Percentiles rank a stretch among this genome's conserved stretches.
These are phyloP conservation scores for Aphanomyces invadans DNA, from an alignment of 352 stramenopile species.

Conservation along the genomic window DNA sequence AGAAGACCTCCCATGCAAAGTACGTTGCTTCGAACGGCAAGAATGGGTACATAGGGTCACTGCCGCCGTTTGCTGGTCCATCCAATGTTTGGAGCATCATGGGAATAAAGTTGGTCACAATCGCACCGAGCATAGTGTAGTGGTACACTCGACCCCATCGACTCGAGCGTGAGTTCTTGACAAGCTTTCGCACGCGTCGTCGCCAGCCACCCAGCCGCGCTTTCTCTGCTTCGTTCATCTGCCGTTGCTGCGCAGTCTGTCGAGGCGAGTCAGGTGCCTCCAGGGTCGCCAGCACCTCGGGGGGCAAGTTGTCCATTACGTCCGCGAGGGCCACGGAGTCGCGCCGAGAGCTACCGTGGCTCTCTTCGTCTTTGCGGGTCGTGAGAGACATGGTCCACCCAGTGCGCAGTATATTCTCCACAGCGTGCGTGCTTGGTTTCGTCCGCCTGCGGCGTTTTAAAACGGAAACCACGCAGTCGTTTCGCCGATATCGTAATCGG, in stretches of 20 bases:
- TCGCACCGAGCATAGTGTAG: slow-evolving; percentile 19
- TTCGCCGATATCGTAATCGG: too few species aligned
- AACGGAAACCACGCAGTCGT: too few species aligned
- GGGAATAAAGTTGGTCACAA: slow-evolving; percentile 19
- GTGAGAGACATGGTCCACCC: too few species aligned
- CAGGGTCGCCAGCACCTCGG: not conserved
- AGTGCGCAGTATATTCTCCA: too few species aligned
- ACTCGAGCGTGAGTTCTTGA: not conserved
- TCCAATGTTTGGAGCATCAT: slow-evolving; percentile 29
- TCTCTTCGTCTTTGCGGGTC: too few species aligned
- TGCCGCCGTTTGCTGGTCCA: slow-evolving; percentile 40
- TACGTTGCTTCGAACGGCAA: slow-evolving; percentile 37
- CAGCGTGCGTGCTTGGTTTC: too few species aligned
- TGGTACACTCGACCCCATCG: not conserved
- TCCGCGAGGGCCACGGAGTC: not conserved
- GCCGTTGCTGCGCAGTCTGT: not conserved
- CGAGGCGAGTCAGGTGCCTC: too few species aligned
- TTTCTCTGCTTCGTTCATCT: not conserved
- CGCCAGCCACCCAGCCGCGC: not conserved
- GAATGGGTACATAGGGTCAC: slow-evolving; percentile 51
- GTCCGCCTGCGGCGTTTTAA: too few species aligned
- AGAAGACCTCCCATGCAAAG: slow-evolving; percentile 32
- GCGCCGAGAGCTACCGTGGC: not conserved
- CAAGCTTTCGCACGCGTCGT: not conserved
- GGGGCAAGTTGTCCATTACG: not conserved